Percentiles rank a stretch among this genome's conserved stretches.
Evolutionary conservation across 371 early-diverging fungal genomes (phyloP).

Genomic region (Apophysomyces trapeziformis): DNA sequence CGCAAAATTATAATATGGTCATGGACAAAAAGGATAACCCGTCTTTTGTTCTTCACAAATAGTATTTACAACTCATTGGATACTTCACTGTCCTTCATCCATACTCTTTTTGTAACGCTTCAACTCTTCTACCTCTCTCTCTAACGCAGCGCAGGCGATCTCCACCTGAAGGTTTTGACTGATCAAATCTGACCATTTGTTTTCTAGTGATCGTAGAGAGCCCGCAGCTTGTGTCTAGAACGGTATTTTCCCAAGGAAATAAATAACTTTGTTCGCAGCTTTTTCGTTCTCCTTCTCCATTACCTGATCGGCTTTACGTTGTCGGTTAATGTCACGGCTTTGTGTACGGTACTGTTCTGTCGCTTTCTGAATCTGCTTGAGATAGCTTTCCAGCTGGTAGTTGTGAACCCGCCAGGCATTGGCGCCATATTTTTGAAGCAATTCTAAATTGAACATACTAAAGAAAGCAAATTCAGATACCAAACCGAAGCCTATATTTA

Average conservation of each 20-base stretch:
- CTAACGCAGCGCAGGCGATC: constrained; percentile 60
- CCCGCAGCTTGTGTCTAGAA: constrained; percentile 56
- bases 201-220: constrained; percentile 56
- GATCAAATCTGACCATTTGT: constrained; percentile 68
- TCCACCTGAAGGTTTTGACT: constrained; percentile 65
- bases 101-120: constrained; percentile 41
- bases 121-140: constrained; percentile 56
- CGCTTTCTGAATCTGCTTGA: constrained; percentile 48
- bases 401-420: constrained; percentile 88
- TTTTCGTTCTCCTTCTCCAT: constrained; percentile 6
- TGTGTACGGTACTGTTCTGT: constrained; percentile 54
- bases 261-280: not conserved
- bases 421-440: constrained; percentile 80
- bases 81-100: constrained; percentile 1
- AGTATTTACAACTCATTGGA: not conserved
- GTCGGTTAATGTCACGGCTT: constrained; percentile 67
- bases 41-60: no score
- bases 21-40: no score
- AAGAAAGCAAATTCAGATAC: not conserved
- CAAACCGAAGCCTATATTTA: not conserved
- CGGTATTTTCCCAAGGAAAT: not conserved
- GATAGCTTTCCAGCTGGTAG: constrained; percentile 71
- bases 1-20: no score
- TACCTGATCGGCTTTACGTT: constrained; percentile 77
- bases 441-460: constrained; percentile 77